Conservation (phyloP, 2,329 filamentous ascomycete species). For the Cladophialophora bantiana region DNA sequence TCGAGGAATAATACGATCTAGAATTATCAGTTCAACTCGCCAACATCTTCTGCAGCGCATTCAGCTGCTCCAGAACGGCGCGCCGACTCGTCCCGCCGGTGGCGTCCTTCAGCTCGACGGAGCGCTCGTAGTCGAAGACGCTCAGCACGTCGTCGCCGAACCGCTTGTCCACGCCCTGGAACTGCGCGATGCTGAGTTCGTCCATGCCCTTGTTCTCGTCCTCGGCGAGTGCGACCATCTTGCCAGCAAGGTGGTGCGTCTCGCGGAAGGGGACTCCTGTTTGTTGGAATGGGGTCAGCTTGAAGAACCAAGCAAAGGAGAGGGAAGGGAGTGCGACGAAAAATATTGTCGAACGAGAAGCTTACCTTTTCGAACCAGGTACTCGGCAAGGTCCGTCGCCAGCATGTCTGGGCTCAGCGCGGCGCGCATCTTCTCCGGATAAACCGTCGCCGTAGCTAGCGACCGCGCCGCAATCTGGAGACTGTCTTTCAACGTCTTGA, state of each 20-base stretch:
- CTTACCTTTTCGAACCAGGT: conserved; percentile 52
- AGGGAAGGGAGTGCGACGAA: not conserved
- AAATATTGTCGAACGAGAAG: not conserved
- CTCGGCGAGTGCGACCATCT: conserved; percentile 75
- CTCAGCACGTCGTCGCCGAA: conserved; percentile 73
- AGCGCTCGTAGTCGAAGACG: conserved; percentile 80
- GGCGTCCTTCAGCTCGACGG: conserved; percentile 78
- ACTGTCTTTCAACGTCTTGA: conserved; percentile 79
- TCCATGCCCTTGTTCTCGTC: conserved; percentile 72
- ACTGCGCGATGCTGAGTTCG: conserved; percentile 69
- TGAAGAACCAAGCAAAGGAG: conserved; percentile 6
- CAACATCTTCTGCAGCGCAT: not conserved
- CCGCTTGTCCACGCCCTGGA: conserved; percentile 70
- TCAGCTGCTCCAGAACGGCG: conserved; percentile 68
- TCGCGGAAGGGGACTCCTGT: conserved; percentile 74
- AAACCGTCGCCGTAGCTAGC: conserved; percentile 72
- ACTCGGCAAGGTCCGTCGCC: conserved; percentile 63
- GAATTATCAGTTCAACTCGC: not conserved
- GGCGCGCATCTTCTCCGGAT: conserved; percentile 77
- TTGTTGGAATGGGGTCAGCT: conserved; percentile 21
- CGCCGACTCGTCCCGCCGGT: conserved; percentile 79
- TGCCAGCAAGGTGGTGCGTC: conserved; percentile 78
- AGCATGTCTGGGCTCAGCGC: conserved; percentile 85
- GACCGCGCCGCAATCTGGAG: conserved; percentile 84
- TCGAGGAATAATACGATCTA: too few relatives aligned